Conservation (phyloP, 2,329 filamentous ascomycete species). For the Metarhizium guizhouense region DNA sequence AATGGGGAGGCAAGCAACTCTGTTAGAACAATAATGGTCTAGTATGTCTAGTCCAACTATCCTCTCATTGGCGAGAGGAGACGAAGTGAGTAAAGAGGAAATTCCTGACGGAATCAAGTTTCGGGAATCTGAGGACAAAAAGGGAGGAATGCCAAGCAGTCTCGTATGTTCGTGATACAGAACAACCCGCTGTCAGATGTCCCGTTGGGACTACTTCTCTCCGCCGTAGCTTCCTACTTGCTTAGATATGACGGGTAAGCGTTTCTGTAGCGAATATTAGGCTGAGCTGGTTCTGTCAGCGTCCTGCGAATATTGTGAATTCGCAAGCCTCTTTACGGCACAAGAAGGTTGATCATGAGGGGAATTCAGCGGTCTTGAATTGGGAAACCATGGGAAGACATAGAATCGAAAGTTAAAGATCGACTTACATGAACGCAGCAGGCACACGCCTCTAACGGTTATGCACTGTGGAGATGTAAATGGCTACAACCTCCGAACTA, state of each 20-base stretch:
- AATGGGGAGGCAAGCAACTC: conserved; percentile 15
- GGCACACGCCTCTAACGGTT: conserved; percentile 4
- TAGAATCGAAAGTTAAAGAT: neutral
- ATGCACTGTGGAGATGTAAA: conserved; percentile 3
- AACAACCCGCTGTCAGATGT: conserved; percentile 8
- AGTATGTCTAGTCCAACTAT: conserved; percentile 13
- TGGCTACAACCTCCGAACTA: conserved; percentile 11
- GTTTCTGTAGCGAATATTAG: neutral
- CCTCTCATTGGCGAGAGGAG: conserved; percentile 11
- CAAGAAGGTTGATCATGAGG: neutral
- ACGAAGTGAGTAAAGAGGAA: conserved; percentile 11
- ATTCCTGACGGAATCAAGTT: conserved; percentile 10
- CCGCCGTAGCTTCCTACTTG: neutral
- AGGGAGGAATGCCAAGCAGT: conserved; percentile 12
- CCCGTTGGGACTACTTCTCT: neutral
- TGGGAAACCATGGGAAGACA: neutral
- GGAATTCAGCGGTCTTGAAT: neutral
- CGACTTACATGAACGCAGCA: neutral
- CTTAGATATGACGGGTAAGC: neutral
- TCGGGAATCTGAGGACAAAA: conserved; percentile 7
- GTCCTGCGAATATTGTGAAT: neutral
- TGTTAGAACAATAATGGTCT: conserved; percentile 10
- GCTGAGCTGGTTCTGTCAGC: neutral
- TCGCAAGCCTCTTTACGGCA: neutral
- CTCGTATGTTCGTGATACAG: conserved; percentile 10